phyloP scores from a whole-genome alignment of 768 basidiomycete species.

The Collybia nuda region DNA sequence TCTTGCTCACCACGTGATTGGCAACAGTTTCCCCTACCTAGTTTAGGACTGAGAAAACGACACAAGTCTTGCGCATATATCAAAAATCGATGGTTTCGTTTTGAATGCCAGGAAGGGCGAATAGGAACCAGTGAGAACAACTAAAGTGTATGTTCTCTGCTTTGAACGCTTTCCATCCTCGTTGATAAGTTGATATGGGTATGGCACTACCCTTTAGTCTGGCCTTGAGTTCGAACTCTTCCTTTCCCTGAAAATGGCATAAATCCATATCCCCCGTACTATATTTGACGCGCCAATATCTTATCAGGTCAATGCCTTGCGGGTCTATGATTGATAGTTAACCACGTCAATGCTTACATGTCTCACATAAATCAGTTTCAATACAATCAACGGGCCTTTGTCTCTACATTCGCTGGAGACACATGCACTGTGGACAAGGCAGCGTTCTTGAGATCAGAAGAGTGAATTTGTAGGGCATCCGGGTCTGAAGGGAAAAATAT shows the following conservation, averaged over 20 bases:
- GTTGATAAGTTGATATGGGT: conserved; percentile 32
- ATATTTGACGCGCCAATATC: background rate
- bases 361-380: conserved; percentile 60
- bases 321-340: conserved; percentile 38
- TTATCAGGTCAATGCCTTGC: conserved; percentile 54
- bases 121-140: conserved; percentile 64
- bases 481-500: conserved; percentile 46
- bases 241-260: conserved; percentile 81
- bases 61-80: conserved; percentile 52
- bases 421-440: conserved; percentile 58
- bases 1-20: conserved; percentile 62
- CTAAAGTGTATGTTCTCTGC: conserved; percentile 51
- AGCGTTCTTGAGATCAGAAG: conserved; percentile 57
- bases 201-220: conserved; percentile 51
- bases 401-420: conserved; percentile 75
- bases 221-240: conserved; percentile 69
- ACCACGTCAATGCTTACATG: conserved; percentile 52
- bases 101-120: conserved; percentile 66
- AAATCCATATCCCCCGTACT: conserved; percentile 19
- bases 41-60: conserved; percentile 47
- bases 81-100: conserved; percentile 69
- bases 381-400: conserved; percentile 45
- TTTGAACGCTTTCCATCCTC: background rate
- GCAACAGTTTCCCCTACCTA: conserved; percentile 67
- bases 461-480: conserved; percentile 48